Conservation (phyloP, 2,329 filamentous ascomycete genomes). For the Laburnicola sp. region DNA sequence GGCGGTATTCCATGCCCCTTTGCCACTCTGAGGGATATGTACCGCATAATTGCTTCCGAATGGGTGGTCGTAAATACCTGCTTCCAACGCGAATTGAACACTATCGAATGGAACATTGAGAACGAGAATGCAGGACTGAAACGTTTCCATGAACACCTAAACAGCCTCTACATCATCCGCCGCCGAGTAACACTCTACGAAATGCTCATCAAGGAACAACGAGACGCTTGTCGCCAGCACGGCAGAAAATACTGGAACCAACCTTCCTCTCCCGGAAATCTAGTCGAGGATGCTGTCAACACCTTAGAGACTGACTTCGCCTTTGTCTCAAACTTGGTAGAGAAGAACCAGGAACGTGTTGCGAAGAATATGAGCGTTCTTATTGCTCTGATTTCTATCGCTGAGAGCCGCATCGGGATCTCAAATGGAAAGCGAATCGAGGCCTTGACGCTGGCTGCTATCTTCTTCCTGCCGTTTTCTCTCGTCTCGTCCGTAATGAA, state of each 20-base stretch:
- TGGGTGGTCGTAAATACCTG: conserved; percentile 11
- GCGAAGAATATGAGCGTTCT: neutral
- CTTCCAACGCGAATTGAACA: conserved; percentile 8
- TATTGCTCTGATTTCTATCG: neutral
- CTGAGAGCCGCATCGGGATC: neutral
- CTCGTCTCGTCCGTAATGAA: neutral
- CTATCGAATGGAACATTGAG: conserved; percentile 10
- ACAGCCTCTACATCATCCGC: neutral
- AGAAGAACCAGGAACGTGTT: neutral
- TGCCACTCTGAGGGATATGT: conserved; percentile 1
- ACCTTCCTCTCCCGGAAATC: neutral
- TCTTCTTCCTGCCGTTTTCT: neutral
- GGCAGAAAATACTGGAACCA: neutral
- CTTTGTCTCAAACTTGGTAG: neutral
- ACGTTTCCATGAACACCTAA: neutral
- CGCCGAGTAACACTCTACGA: neutral
- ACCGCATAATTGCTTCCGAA: conserved; percentile 11
- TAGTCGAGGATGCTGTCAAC: neutral
- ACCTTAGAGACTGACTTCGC: neutral
- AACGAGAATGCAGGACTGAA: neutral
- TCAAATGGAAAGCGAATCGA: neutral
- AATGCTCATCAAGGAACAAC: neutral
- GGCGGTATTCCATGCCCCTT: conserved; percentile 1
- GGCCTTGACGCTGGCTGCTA: neutral
- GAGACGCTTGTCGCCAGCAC: neutral